phyloP scores from a whole-genome alignment of 768 basidiomycete genomes.

The Naganishia friedmannii region DNA sequence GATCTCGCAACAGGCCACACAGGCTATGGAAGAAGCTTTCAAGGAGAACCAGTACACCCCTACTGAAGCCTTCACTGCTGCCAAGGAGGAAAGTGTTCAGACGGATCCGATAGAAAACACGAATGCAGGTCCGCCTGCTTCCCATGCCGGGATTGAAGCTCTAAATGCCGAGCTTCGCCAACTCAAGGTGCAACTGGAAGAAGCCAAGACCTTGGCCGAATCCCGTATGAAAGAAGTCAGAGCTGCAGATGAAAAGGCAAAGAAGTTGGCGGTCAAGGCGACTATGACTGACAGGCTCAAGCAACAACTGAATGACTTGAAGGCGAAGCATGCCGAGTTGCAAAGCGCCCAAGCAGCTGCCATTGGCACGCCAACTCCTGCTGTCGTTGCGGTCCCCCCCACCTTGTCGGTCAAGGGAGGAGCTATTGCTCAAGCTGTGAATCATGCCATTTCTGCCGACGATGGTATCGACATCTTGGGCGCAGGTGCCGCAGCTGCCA shows the following conservation, averaged over 20 bases:
- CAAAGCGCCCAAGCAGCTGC: constrained; percentile 2
- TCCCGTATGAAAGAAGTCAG: constrained; percentile 10
- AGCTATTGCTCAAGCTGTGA: neutral
- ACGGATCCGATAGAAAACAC: constrained; percentile 3
- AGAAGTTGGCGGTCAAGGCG: constrained; percentile 27
- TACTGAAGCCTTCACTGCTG: neutral
- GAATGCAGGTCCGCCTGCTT: neutral
- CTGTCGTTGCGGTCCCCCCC: constrained; percentile 1
- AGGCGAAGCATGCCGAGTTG: neutral
- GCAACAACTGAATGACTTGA: constrained; percentile 7
- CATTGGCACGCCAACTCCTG: neutral
- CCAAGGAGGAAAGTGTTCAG: constrained; percentile 16
- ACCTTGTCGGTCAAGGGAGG: constrained; percentile 16
- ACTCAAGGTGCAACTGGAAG: constrained; percentile 11
- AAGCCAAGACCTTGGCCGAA: constrained; percentile 8
- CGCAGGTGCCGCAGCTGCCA: neutral
- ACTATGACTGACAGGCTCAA: constrained; percentile 26
- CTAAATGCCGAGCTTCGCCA: neutral
- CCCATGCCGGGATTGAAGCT: neutral
- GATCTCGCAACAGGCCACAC: constrained; percentile 1
- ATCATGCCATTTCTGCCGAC: neutral
- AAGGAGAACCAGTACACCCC: neutral
- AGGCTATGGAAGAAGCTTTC: neutral
- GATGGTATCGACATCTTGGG: constrained; percentile 2
- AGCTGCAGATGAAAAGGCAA: constrained; percentile 26